Conservation (phyloP, 495 filamentous ascomycete genomes). For the Oleoguttula mirabilis region DNA sequence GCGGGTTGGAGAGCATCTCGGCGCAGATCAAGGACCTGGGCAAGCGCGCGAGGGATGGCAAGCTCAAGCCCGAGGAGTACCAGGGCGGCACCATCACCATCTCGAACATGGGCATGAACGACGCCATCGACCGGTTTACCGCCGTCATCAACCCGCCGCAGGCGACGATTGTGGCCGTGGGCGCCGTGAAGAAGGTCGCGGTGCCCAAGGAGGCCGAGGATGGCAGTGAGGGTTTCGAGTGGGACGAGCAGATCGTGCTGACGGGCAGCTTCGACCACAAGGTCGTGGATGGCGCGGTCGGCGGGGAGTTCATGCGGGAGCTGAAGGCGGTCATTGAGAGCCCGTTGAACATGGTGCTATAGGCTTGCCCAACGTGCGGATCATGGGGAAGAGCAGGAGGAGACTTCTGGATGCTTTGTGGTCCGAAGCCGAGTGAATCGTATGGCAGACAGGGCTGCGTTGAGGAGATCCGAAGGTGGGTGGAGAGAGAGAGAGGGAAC, state of each 20-base stretch:
- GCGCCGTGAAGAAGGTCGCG: conserved; percentile 87
- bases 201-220: conserved; percentile 76
- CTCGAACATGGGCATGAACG: conserved; percentile 99
- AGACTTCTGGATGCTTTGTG: too few relatives aligned
- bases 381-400: too few relatives aligned
- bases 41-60: conserved; percentile 90
- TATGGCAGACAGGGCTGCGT: too few relatives aligned
- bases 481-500: too few relatives aligned
- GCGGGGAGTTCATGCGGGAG: conserved; percentile 93
- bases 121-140: conserved; percentile 93
- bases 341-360: conserved; percentile 87
- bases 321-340: conserved; percentile 97
- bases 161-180: conserved; percentile 89
- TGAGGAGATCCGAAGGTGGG: too few relatives aligned
- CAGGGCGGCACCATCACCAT: conserved; percentile 99
- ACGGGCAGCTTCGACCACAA: conserved; percentile 97
- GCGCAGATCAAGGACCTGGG: conserved; percentile 84
- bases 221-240: conserved; percentile 61
- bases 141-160: conserved; percentile 99
- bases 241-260: conserved; percentile 93
- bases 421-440: too few relatives aligned
- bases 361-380: too few relatives aligned
- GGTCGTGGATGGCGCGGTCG: conserved; percentile 85
- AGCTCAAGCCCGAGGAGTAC: conserved; percentile 99
- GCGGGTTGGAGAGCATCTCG: conserved; percentile 79